Evolutionary conservation across 1,284 basidiomycete species (phyloP).

Genomic region (Hemileccinum hortonii): DNA sequence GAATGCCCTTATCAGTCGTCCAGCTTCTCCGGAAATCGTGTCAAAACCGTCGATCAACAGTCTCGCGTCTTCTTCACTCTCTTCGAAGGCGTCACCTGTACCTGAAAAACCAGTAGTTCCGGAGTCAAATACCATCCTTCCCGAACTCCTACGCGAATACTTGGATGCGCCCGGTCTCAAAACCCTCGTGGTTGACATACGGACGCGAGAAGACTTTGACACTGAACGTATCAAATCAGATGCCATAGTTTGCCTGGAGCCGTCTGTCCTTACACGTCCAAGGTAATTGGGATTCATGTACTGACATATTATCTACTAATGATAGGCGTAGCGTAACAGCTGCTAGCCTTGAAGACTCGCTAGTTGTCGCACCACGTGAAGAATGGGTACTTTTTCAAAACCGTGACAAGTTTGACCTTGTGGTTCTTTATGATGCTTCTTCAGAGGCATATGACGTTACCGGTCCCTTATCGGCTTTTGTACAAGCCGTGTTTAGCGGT

Average conservation of each 20-base stretch:
- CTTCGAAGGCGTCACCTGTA: slow-evolving; percentile 21
- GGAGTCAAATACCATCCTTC: slow-evolving; percentile 56
- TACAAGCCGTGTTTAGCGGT: slow-evolving; percentile 69
- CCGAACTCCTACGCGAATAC: slow-evolving; percentile 63
- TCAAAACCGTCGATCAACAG: slow-evolving; percentile 24
- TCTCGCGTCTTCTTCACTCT: slow-evolving; percentile 20
- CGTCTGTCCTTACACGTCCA: slow-evolving; percentile 66
- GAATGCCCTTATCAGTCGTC: slow-evolving; percentile 58
- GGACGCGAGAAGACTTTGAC: slow-evolving; percentile 76
- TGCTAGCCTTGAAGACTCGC: slow-evolving; percentile 71
- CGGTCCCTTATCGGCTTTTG: slow-evolving; percentile 60
- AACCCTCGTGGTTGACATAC: slow-evolving; percentile 81
- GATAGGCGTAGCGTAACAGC: slow-evolving; percentile 56
- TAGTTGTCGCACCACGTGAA: slow-evolving; percentile 67
- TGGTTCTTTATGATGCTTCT: slow-evolving; percentile 83
- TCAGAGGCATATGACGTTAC: slow-evolving; percentile 58
- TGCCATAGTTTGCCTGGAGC: slow-evolving; percentile 84
- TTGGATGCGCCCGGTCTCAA: slow-evolving; percentile 54
- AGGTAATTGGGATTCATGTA: slow-evolving; percentile 44
- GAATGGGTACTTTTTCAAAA: slow-evolving; percentile 76
- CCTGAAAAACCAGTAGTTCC: slow-evolving; percentile 45
- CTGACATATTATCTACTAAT: slow-evolving; percentile 13
- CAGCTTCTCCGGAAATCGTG: slow-evolving; percentile 45
- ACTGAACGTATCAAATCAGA: slow-evolving; percentile 69
- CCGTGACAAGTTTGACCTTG: slow-evolving; percentile 85